Evolutionary conservation across 2,329 filamentous ascomycete genomes (phyloP), one percentile per base, ranked within the genome.

Genomic region (Diaporthe australafricana): DNA sequence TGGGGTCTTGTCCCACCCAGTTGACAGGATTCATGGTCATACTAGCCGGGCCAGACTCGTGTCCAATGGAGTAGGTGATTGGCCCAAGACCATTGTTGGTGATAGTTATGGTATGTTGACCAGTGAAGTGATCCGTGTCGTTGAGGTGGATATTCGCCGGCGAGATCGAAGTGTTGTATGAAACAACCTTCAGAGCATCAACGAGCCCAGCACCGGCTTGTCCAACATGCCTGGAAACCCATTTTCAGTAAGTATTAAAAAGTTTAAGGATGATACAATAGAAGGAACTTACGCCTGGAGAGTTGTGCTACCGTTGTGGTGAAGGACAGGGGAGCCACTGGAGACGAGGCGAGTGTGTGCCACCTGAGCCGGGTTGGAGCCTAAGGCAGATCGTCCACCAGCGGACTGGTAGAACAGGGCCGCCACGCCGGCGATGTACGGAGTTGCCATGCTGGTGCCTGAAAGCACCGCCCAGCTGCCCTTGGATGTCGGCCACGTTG

Each of bases 391-490:
- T 5, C 69, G 22, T 5, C 78, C 77, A 35, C 77, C 78, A 38
- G 72, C 71, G n/a, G 74, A 72, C 11, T 74, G 60, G 69, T 76
- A 74, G 55, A 77, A 79, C 6, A 80, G 76, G 7, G 77, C 78
- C 22, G 78, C 78, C 50, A 79, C 77, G n/a, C 82, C 83, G 32
- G 83, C 82, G 16, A 83, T 78, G 69, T 82, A 80, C 5, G 82
- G 82, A 50, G 81, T 81, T n/a, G 82, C 80, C 84, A 86, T 86
- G 8, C 81, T 83, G 6, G 84, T 86, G 60, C 84, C 84, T 57
- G 79, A 82, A 30, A 82, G 76, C 7, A 84, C 79, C 53, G 79
- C 80, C 71, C 84, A 85, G 40, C 42, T 72, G 20, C 56, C 68
- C n/a, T 74, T 60, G 7, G 71, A 73, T 9, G 80, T 75, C 5